phyloP scores from a whole-genome alignment of 352 stramenopile genomes.

The Globisporangium takayamanum region DNA sequence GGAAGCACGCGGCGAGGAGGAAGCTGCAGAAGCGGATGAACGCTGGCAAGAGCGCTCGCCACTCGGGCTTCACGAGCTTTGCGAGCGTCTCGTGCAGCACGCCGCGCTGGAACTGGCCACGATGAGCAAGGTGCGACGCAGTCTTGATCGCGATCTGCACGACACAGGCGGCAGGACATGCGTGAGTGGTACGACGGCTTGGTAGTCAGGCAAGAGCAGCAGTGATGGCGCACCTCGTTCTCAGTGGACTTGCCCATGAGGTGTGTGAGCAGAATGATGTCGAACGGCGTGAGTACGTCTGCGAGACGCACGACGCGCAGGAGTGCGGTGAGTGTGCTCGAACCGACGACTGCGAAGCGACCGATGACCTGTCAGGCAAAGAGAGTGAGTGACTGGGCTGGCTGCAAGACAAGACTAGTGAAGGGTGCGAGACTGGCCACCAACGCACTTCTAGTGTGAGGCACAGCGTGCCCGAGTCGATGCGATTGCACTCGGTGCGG shows the following conservation, averaged over 20 bases:
- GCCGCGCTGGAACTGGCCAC: constrained; percentile 23
- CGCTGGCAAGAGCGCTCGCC: constrained; percentile 30
- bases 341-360: constrained; percentile 48
- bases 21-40: constrained; percentile 55
- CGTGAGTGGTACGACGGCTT: neutral
- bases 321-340: constrained; percentile 36
- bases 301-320: constrained; percentile 35
- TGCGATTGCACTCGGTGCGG: constrained; percentile 51
- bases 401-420: neutral
- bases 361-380: constrained; percentile 33
- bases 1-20: constrained; percentile 42
- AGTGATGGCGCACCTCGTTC: constrained; percentile 33
- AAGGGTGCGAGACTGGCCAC: too few species aligned
- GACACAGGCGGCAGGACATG: neutral
- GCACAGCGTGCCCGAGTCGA: constrained; percentile 38
- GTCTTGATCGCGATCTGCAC: constrained; percentile 35
- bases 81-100: constrained; percentile 25
- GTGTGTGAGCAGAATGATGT: constrained; percentile 53
- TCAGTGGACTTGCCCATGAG: constrained; percentile 58
- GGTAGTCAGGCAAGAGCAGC: neutral
- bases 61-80: constrained; percentile 36
- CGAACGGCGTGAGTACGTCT: constrained; percentile 46
- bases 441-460: constrained; percentile 43
- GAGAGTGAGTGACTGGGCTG: neutral
- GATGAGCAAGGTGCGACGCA: constrained; percentile 32